phyloP scores from a whole-genome alignment of 1,284 basidiomycete species.

The Cryptococcus jaspeensis region DNA sequence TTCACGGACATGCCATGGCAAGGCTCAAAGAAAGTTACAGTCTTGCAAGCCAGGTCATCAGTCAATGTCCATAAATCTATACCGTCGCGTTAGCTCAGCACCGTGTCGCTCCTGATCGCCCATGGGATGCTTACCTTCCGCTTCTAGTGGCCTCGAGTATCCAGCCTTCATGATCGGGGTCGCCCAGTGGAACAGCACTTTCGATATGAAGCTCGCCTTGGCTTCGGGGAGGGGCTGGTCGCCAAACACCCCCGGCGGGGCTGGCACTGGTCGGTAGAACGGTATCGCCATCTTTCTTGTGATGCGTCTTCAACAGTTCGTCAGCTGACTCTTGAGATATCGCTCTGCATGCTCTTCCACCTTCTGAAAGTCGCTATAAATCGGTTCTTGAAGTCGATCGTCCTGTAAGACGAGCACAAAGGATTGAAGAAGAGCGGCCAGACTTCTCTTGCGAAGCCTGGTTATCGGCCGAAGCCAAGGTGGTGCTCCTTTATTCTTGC shows the following conservation, averaged over 20 bases:
- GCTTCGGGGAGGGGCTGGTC: constrained; percentile 17
- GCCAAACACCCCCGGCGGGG: constrained; percentile 24
- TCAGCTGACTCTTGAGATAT: background rate
- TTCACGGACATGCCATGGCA: background rate
- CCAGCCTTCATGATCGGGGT: constrained; percentile 31
- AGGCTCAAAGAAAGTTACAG: constrained; percentile 7
- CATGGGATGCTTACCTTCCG: constrained; percentile 26
- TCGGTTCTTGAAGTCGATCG: too few relatives aligned
- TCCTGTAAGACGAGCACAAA: background rate
- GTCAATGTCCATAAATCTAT: constrained; percentile 29
- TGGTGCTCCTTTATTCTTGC: too few relatives aligned
- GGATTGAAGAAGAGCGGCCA: background rate
- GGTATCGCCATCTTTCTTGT: constrained; percentile 23
- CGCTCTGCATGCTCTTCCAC: background rate
- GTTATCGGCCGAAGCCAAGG: background rate
- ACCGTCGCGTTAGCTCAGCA: constrained; percentile 1
- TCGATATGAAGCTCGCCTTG: constrained; percentile 19
- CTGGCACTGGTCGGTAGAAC: constrained; percentile 27
- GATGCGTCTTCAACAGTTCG: background rate
- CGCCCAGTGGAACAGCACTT: constrained; percentile 30
- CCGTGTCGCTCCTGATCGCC: background rate
- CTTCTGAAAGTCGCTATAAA: too few relatives aligned
- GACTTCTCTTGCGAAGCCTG: background rate
- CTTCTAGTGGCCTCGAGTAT: constrained; percentile 28
- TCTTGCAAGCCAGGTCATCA: constrained; percentile 19